Base-by-base conservation (phyloP, 768 basidiomycete species). In the Dacryopinax primogenitus region DNA sequence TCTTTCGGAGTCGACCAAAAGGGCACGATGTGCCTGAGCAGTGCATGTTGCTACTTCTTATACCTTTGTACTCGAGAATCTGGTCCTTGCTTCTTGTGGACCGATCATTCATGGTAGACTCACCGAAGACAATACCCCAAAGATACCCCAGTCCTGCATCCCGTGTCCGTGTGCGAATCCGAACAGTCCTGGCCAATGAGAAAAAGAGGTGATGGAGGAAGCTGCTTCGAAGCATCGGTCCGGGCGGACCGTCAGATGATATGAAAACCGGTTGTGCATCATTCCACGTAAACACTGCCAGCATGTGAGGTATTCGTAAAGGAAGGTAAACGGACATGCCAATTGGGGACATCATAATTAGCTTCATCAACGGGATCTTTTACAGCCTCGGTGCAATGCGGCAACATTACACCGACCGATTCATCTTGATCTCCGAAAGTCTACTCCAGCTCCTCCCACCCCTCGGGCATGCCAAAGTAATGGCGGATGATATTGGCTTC, bases 381-480 rank as follows among this genome's bases (percentile, higher is more conserved):
- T 58, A 58, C 51, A 58, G 51, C 21, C 51, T 58, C 51, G 51
- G 51, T 30, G 4, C 21, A 58, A 58, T 58, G 23, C 9, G 26
- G 51, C 26, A 30, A 9, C 51, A 58, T 58, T 58, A 30, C 51
- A 30, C 51, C 51, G 51, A 32, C 30, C 45, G 13, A 47, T 47
- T 58, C 4, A 21, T 7, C 51, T 58, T 30, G 26, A 58, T 18
- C 18, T 4, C 18, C 7, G 23, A 18, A 7, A 18, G 18, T 23
- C 23, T 18, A 44, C 41, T 18, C 12, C 30, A 66, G 6, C 44
- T 71, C 62, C 33, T 66, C 66, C 32, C 58, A 67, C 13, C 41
- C 64, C 35, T 58, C 64, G 16, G 39, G 39, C 32, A 67, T 62
- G 4, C 39, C 64, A 36, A 67, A 67, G 44, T 65, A 37, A 21